Evolutionary conservation across 495 filamentous ascomycete species (phyloP).

Genomic region (Stereocaulon alpinum): DNA sequence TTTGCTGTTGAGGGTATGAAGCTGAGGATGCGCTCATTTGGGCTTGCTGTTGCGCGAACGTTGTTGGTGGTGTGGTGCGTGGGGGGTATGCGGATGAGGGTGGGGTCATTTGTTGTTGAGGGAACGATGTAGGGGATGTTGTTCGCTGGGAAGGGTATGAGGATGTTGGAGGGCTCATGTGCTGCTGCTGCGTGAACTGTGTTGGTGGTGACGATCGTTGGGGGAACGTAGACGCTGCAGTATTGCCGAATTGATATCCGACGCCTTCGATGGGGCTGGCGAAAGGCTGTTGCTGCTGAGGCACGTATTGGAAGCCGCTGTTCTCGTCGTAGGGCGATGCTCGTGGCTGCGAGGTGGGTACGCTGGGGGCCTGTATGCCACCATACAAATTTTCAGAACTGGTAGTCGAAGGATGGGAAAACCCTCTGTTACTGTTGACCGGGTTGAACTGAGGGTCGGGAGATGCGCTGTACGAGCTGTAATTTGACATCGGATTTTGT

Average conservation of each 20-base stretch:
- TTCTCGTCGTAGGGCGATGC: constrained; percentile 9
- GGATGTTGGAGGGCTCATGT: constrained; percentile 1
- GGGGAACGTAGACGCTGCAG: constrained; percentile 3
- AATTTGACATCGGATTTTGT: constrained; percentile 12
- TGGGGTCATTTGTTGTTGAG: neutral
- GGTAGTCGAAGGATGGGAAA: constrained; percentile 2
- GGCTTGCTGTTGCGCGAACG: neutral
- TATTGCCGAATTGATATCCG: constrained; percentile 5
- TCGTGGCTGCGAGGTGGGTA: constrained; percentile 18
- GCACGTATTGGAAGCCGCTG: constrained; percentile 13
- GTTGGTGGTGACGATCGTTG: constrained; percentile 8
- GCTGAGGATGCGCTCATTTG: constrained; percentile 1
- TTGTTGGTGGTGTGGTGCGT: neutral
- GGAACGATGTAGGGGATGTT: neutral
- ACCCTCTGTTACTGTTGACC: constrained; percentile 11
- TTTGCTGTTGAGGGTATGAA: neutral
- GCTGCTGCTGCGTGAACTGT: neutral
- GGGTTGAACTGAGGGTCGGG: constrained; percentile 16
- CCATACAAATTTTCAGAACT: constrained; percentile 18
- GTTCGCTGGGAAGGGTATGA: constrained; percentile 3
- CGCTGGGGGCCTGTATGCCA: constrained; percentile 10
- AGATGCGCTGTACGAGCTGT: constrained; percentile 10
- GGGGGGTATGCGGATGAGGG: constrained; percentile 7
- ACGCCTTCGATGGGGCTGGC: constrained; percentile 7
- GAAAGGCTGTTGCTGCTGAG: constrained; percentile 16